A percentile compares a stretch with the other conserved stretches of the same genome.
Conservation (phyloP, 768 basidiomycete species). For the Dioszegia hungarica region DNA sequence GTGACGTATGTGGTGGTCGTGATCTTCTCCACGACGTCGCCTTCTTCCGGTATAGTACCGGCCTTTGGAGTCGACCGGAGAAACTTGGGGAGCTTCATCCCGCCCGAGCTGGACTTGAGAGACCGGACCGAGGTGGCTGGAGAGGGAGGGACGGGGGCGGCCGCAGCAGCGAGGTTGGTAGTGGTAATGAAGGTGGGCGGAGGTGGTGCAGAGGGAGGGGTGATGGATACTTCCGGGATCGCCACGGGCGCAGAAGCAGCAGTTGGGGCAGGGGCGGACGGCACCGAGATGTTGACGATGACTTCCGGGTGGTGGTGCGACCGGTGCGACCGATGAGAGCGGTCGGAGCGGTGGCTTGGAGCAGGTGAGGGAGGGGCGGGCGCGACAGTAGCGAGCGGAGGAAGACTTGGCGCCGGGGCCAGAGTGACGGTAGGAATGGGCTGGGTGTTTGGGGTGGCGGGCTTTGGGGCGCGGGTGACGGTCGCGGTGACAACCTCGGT, state of each 20-base stretch:
- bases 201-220: not conserved
- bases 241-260: not conserved
- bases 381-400: slow-evolving; percentile 2
- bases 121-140: slow-evolving; percentile 4
- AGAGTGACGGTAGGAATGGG: not conserved
- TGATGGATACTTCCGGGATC: not conserved
- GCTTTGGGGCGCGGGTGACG: not conserved
- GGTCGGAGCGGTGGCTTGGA: slow-evolving; percentile 1
- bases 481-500: slow-evolving; percentile 4
- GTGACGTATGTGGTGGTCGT: slow-evolving; percentile 7
- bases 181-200: not conserved
- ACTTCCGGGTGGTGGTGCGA: slow-evolving; percentile 7
- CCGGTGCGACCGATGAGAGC: not conserved
- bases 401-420: not conserved
- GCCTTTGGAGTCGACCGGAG: not conserved
- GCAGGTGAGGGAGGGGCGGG: slow-evolving; percentile 1
- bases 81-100: slow-evolving; percentile 10
- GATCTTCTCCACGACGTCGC: slow-evolving; percentile 5
- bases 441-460: not conserved
- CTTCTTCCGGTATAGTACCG: not conserved
- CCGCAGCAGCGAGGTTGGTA: not conserved
- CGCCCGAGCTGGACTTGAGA: not conserved
- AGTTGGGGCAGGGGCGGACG: not conserved
- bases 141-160: not conserved
- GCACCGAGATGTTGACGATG: slow-evolving; percentile 4